Evolutionary conservation across 2,329 filamentous ascomycete species (phyloP).

Genomic region (Diaporthe caulivora): DNA sequence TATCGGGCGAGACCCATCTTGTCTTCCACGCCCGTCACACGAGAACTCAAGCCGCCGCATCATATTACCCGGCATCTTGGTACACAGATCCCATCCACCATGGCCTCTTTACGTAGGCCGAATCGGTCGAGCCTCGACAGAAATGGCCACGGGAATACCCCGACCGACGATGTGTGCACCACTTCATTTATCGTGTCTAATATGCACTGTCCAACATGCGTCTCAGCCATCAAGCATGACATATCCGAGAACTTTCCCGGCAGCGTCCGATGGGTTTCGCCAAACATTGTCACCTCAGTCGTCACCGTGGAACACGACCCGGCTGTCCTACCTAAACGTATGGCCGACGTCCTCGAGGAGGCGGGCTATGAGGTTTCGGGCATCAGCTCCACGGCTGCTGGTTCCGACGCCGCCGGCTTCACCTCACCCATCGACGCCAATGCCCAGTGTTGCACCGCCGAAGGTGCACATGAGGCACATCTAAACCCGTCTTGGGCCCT

Average conservation of each 20-base stretch:
- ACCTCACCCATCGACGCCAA: slow-evolving; percentile 40
- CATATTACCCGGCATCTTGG: slow-evolving; percentile 35
- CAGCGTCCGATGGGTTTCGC: slow-evolving; percentile 70
- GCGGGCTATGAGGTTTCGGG: slow-evolving; percentile 71
- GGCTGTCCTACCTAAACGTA: slow-evolving; percentile 57
- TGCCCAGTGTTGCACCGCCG: slow-evolving; percentile 37
- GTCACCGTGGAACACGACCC: slow-evolving; percentile 71
- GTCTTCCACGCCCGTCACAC: slow-evolving; percentile 14
- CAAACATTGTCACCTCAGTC: slow-evolving; percentile 78
- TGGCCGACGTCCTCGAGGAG: slow-evolving; percentile 62
- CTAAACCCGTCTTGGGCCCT: slow-evolving; percentile 41
- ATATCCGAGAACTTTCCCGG: slow-evolving; percentile 60
- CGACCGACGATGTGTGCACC: slow-evolving; percentile 49
- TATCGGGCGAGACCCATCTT: slow-evolving; percentile 21
- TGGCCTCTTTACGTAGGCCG: slow-evolving; percentile 44
- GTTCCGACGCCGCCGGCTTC: slow-evolving; percentile 39
- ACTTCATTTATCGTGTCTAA: slow-evolving; percentile 78
- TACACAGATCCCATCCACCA: slow-evolving; percentile 32
- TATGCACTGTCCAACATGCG: slow-evolving; percentile 83
- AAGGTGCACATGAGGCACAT: slow-evolving; percentile 20
- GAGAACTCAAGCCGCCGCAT: neutral
- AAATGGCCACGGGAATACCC: slow-evolving; percentile 11
- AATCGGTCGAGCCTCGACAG: neutral
- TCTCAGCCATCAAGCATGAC: slow-evolving; percentile 72
- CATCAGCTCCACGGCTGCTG: slow-evolving; percentile 53